Evolutionary conservation across 2,329 filamentous ascomycete genomes (phyloP).

Genomic region (Diaporthe velutina): DNA sequence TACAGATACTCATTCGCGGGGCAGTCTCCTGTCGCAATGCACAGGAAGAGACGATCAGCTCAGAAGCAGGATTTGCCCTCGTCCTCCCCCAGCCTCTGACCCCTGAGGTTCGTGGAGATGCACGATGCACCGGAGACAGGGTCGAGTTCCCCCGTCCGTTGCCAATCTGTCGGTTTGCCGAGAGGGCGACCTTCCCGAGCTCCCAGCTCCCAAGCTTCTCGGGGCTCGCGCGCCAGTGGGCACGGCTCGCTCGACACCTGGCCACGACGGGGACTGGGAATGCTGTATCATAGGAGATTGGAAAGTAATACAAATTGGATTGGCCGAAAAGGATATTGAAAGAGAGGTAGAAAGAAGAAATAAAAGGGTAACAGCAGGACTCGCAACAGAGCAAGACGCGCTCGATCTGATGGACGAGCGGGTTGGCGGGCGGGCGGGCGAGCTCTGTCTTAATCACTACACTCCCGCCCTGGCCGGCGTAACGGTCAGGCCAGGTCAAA

Average conservation of each 20-base stretch:
- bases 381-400: background rate
- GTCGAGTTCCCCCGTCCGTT: constrained; percentile 11
- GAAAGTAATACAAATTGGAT: no score
- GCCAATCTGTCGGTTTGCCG: constrained; percentile 21
- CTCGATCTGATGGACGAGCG: background rate
- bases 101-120: constrained; percentile 17
- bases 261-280: background rate
- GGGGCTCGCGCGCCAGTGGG: background rate
- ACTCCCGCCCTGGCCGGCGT: background rate
- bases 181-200: background rate
- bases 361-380: background rate
- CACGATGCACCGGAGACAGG: background rate
- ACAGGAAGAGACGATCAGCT: constrained; percentile 1
- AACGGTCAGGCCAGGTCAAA: background rate
- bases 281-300: no score
- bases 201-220: background rate
- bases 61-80: constrained; percentile 12
- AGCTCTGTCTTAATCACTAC: background rate
- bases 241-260: background rate
- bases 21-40: background rate
- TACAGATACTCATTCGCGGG: background rate
- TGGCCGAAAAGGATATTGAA: background rate
- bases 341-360: no score
- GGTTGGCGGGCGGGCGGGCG: background rate
- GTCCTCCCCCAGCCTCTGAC: constrained; percentile 5